phyloP scores from a whole-genome alignment of 768 basidiomycete genomes.

The Leccinum rimulosum region DNA sequence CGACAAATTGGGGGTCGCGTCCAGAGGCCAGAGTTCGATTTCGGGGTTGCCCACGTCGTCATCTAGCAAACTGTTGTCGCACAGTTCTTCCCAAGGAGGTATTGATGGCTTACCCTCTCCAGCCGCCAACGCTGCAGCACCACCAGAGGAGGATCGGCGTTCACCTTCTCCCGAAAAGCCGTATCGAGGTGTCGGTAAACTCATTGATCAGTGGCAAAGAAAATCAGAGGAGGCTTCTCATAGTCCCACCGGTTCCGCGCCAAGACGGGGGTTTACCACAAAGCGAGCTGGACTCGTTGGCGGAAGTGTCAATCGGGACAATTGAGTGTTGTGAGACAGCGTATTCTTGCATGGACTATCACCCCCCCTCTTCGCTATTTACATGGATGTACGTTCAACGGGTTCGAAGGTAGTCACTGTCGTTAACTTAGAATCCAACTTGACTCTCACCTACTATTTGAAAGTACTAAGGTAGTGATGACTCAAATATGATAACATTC shows the following conservation, averaged over 20 bases:
- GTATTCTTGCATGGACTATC: background rate
- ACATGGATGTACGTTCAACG: background rate
- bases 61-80: slow-evolving; percentile 21
- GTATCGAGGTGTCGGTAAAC: slow-evolving; percentile 76
- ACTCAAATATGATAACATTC: no score
- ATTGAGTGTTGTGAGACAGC: background rate
- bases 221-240: slow-evolving; percentile 23
- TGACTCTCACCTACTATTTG: no score
- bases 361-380: background rate
- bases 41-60: slow-evolving; percentile 23
- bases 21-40: slow-evolving; percentile 16
- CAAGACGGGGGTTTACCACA: slow-evolving; percentile 38
- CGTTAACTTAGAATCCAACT: no score
- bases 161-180: slow-evolving; percentile 74
- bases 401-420: background rate
- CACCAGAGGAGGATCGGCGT: slow-evolving; percentile 32
- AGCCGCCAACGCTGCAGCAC: slow-evolving; percentile 8
- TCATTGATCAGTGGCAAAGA: no score
- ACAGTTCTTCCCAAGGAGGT: slow-evolving; percentile 13
- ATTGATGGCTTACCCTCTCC: slow-evolving; percentile 29
- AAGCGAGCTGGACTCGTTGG: slow-evolving; percentile 41
- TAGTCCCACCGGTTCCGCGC: slow-evolving; percentile 27
- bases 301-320: slow-evolving; percentile 21
- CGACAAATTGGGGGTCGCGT: slow-evolving; percentile 14
- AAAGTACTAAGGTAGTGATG: no score